Evolutionary conservation across 768 basidiomycete genomes (phyloP).

Genomic region (Candolleomyces eurysporus): DNA sequence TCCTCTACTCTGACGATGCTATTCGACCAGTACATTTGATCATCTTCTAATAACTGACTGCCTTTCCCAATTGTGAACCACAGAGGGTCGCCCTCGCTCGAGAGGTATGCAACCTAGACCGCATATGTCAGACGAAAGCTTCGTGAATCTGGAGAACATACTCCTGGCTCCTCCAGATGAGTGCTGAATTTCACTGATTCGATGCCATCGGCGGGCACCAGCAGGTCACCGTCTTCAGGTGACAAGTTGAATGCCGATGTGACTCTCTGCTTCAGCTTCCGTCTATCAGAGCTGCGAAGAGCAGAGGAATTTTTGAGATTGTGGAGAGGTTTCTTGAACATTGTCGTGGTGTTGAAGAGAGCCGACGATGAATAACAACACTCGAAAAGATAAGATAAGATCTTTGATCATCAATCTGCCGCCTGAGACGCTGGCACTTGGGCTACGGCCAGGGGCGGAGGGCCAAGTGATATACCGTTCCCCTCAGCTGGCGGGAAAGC

Average conservation of each 20-base stretch:
- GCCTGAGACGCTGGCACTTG: too few relatives aligned
- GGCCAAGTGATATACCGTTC: too few relatives aligned
- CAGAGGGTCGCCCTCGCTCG: constrained; percentile 62
- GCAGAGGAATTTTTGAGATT: constrained; percentile 75
- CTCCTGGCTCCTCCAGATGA: constrained; percentile 63
- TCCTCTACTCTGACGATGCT: too few relatives aligned
- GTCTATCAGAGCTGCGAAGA: constrained; percentile 68
- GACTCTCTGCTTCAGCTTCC: constrained; percentile 65
- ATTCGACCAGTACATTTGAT: too few relatives aligned
- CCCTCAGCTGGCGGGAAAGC: too few relatives aligned
- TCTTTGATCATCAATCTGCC: not conserved
- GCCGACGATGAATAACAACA: not conserved
- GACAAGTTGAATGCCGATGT: constrained; percentile 44
- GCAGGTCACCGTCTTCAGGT: constrained; percentile 59
- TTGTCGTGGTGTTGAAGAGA: constrained; percentile 20
- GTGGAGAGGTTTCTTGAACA: constrained; percentile 80
- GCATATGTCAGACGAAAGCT: not conserved
- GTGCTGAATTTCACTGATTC: constrained; percentile 66
- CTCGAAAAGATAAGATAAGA: constrained; percentile 3
- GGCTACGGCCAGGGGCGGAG: too few relatives aligned
- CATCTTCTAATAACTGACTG: too few relatives aligned
- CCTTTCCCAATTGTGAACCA: constrained; percentile 78
- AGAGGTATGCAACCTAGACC: constrained; percentile 57
- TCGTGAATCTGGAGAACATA: constrained; percentile 29
- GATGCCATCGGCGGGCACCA: constrained; percentile 78